phyloP scores from a whole-genome alignment of 305 asterid genomes.

The Fraxinus paxiana region DNA sequence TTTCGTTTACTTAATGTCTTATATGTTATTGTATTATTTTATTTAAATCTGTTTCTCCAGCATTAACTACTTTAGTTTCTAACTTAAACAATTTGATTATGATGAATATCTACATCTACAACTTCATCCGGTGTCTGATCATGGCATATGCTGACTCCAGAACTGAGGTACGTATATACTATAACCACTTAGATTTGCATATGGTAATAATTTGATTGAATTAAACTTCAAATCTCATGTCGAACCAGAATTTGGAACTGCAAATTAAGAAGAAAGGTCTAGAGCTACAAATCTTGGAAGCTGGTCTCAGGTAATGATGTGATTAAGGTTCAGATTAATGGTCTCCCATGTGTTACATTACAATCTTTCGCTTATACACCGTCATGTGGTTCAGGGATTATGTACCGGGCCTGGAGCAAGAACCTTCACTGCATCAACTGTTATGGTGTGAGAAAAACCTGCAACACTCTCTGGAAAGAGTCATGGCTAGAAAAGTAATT shows the following conservation, averaged over 20 bases:
- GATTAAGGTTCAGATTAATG: neutral
- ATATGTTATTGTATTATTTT: neutral
- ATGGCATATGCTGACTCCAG: slow-evolving; percentile 24
- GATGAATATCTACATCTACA: slow-evolving; percentile 19
- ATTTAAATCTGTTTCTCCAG: neutral
- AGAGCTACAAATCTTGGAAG: slow-evolving; percentile 45
- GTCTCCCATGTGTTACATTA: neutral
- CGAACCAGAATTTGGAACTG: slow-evolving; percentile 48
- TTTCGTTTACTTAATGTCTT: no score
- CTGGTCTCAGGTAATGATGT: slow-evolving; percentile 41
- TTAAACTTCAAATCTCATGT: neutral
- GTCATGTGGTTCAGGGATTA: slow-evolving; percentile 36
- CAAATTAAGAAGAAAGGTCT: slow-evolving; percentile 41
- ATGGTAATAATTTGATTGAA: neutral
- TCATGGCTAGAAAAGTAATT: slow-evolving; percentile 40
- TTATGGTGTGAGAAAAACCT: slow-evolving; percentile 61
- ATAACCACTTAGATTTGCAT: neutral
- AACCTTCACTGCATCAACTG: slow-evolving; percentile 52
- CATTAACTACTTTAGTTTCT: neutral
- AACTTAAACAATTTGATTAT: slow-evolving; percentile 19
- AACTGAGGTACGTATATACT: slow-evolving; percentile 41
- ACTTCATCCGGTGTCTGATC: neutral
- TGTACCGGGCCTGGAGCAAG: slow-evolving; percentile 36
- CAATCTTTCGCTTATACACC: neutral
- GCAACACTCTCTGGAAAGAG: slow-evolving; percentile 33